Base-by-base conservation (phyloP, 805 yeast genomes). In the Hanseniaspora mollemarum region DNA sequence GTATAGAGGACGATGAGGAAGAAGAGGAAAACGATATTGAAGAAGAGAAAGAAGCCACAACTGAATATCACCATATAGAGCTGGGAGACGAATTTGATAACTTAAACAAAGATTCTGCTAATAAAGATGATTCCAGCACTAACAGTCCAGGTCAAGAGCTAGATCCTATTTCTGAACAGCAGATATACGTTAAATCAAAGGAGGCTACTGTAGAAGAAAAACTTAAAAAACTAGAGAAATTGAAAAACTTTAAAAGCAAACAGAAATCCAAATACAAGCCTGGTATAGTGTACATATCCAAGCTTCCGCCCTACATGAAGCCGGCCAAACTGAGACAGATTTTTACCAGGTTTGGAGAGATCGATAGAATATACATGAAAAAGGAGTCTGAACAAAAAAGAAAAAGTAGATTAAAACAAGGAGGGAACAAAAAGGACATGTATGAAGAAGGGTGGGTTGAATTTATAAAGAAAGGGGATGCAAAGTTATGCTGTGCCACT, bases 401-500 rank as follows among this genome's bases (percentile, higher is more conserved):
- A 59, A 77, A 76, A 46, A 72, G 74, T 45, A 71, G 98, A 58
- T 78, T 85, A 19, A 83, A 82, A 59, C 75, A 77, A 55, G 97
- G 97, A 13, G 97, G 98, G 21, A 92, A 90, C 65, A 87, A 87
- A 64, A 88, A 88, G 66, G 74, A 75, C 61, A 82, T 76, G 67
- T 92, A 77, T 61, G 85, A 83, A 26, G 98, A 90, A 70, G 98
- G 98, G 13, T 92, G 98, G 98, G 92, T 84, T 7, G 98, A 92
- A 67, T 92, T 85, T 65, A 68, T 74, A 24, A 77, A 78, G 60
- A 92, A 92, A 62, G 76, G 75, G 58, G 85, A 87, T 59, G 98
- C 97, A 1, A 90, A 90, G 62, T 65, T 87, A 32, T 87, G 95
- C 54, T 95, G 92, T 2, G 71, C 71, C 9, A 83, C 96, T 0